Evolutionary conservation across 768 basidiomycete species (phyloP).

Genomic region (Kwoniella bestiolae): DNA sequence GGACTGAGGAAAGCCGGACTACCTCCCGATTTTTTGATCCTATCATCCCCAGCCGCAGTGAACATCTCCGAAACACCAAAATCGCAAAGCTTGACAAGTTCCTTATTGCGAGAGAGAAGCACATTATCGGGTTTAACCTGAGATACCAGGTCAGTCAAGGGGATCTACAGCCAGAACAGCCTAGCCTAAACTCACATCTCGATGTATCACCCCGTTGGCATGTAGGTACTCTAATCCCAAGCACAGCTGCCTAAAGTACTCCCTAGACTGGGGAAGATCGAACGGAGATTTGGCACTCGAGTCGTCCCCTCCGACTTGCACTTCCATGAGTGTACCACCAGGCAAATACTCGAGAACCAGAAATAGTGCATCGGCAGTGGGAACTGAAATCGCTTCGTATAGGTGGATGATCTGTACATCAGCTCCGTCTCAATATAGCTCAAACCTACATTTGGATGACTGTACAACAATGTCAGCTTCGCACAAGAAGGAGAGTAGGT

Average conservation of each 20-base stretch:
- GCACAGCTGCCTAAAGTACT: constrained; percentile 56
- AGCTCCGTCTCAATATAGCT: background rate
- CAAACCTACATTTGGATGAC: constrained; percentile 56
- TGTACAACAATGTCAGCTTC: too few species aligned
- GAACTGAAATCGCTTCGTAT: constrained; percentile 58
- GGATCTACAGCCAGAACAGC: background rate
- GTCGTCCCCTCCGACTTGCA: constrained; percentile 35
- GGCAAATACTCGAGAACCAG: constrained; percentile 58
- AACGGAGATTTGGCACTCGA: constrained; percentile 40
- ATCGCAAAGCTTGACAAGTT: constrained; percentile 57
- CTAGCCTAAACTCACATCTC: constrained; percentile 46
- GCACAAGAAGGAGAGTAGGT: background rate
- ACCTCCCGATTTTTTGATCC: constrained; percentile 55
- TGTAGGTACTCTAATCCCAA: constrained; percentile 58
- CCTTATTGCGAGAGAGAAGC: constrained; percentile 48
- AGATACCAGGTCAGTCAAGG: background rate
- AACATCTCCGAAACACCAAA: constrained; percentile 59
- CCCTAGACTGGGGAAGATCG: constrained; percentile 32
- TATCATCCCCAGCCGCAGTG: constrained; percentile 49
- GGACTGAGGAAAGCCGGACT: constrained; percentile 58
- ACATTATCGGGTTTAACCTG: constrained; percentile 58
- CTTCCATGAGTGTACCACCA: constrained; percentile 55
- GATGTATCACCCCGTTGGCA: constrained; percentile 56
- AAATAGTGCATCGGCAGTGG: constrained; percentile 55
- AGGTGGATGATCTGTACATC: constrained; percentile 53